These are phyloP conservation scores for Phytophthora sansomeana DNA, from an alignment of 352 stramenopile species.

Conservation along the genomic window DNA sequence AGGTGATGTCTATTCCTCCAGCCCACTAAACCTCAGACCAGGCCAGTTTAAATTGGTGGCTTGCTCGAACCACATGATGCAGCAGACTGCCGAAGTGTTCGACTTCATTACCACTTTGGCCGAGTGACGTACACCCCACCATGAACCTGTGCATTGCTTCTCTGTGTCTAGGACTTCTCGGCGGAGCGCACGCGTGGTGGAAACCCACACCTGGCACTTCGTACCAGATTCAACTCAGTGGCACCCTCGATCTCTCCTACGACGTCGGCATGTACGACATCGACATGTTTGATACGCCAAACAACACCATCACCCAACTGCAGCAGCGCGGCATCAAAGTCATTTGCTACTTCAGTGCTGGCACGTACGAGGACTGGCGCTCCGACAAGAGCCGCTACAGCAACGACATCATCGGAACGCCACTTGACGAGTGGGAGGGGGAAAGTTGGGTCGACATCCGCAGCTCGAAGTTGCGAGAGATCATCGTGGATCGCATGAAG, in stretches of 20 bases:
- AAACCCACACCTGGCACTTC: slow-evolving; percentile 47
- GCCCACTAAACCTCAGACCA: slow-evolving; percentile 4
- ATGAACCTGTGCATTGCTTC: slow-evolving; percentile 15
- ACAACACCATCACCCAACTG: slow-evolving; percentile 35
- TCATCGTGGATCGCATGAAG: slow-evolving; percentile 55
- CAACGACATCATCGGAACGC: slow-evolving; percentile 41
- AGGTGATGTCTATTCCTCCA: slow-evolving; percentile 17
- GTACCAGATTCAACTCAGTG: slow-evolving; percentile 51
- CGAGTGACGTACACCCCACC: neutral
- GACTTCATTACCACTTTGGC: slow-evolving; percentile 16
- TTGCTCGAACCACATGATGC: neutral
- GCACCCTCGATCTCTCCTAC: slow-evolving; percentile 39
- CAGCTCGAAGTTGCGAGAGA: slow-evolving; percentile 38
- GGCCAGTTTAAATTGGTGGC: slow-evolving; percentile 8
- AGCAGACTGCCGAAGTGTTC: neutral
- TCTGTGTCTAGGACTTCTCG: slow-evolving; percentile 7
- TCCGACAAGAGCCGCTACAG: slow-evolving; percentile 50
- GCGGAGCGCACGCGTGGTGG: slow-evolving; percentile 31
- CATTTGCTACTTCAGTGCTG: slow-evolving; percentile 70
- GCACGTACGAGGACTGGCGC: slow-evolving; percentile 62
- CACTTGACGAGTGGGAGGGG: slow-evolving; percentile 42
- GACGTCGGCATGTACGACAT: slow-evolving; percentile 48
- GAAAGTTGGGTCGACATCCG: slow-evolving; percentile 55
- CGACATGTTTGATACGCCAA: slow-evolving; percentile 50
- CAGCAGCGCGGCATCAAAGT: slow-evolving; percentile 43